Conservation (phyloP, 768 basidiomycete species). For the Phaeotremella fagi region DNA sequence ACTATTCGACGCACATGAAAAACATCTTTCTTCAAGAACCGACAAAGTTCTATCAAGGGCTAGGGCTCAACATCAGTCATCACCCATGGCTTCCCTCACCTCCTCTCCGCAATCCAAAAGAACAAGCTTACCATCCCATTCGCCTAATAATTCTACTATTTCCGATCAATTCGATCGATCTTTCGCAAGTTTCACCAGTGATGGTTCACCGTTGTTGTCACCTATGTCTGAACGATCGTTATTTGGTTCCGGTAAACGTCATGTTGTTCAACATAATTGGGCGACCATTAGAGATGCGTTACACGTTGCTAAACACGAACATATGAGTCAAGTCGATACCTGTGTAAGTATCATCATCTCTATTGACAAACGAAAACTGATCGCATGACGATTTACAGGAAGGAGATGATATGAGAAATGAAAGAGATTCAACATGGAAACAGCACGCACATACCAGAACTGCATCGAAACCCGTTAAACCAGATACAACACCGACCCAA, state of each 20-base stretch:
- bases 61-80: conserved; percentile 18
- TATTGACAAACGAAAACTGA: background rate
- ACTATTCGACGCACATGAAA: conserved; percentile 48
- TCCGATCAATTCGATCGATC: background rate
- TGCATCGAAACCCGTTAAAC: conserved; percentile 8
- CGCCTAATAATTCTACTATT: background rate
- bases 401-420: conserved; percentile 5
- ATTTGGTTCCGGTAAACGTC: conserved; percentile 47
- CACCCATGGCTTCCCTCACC: conserved; percentile 10
- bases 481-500: background rate
- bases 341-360: conserved; percentile 50
- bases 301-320: conserved; percentile 60
- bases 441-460: too few species aligned
- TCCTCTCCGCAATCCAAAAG: conserved; percentile 11
- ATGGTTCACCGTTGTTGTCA: conserved; percentile 1
- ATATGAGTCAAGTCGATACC: conserved; percentile 73
- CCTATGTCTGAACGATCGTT: conserved; percentile 10
- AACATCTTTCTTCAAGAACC: conserved; percentile 36
- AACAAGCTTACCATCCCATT: conserved; percentile 7
- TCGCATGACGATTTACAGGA: background rate
- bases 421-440: conserved; percentile 1
- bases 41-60: conserved; percentile 34
- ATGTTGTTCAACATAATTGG: conserved; percentile 51
- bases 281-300: conserved; percentile 52
- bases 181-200: conserved; percentile 2